A percentile compares a stretch with the other conserved stretches of the same genome.
Conservation (phyloP, 257 asterid genomes). For the Solanum chilense region DNA sequence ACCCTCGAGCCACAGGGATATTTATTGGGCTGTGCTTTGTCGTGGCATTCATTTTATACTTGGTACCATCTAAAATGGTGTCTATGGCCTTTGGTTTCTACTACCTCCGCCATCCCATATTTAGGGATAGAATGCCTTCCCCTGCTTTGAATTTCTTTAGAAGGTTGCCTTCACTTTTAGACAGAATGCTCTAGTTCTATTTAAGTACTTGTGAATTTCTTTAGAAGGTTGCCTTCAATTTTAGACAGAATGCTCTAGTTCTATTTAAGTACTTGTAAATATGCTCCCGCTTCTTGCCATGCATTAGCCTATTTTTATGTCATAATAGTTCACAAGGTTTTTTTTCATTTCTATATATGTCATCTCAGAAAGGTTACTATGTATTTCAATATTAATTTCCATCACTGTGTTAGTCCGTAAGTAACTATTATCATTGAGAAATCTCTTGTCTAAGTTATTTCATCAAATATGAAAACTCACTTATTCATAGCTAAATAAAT, state of each 20-base stretch:
- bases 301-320: background rate
- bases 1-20: conserved; percentile 89
- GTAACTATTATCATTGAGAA: background rate
- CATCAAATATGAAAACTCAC: background rate
- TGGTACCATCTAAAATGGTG: conserved; percentile 76
- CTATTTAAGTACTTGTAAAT: background rate
- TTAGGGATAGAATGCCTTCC: conserved; percentile 84
- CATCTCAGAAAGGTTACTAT: background rate
- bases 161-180: conserved; percentile 71
- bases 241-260: conserved; percentile 68
- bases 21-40: conserved; percentile 57
- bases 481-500: background rate
- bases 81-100: conserved; percentile 91
- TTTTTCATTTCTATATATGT: background rate
- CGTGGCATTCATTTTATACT: conserved; percentile 47
- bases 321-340: background rate
- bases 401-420: background rate
- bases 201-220: conserved; percentile 33
- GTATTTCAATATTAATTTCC: too few relatives aligned
- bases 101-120: conserved; percentile 70
- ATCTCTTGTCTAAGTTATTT: background rate
- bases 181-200: conserved; percentile 46
- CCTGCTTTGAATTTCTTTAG: conserved; percentile 78
- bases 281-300: accelerated
- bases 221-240: conserved; percentile 72